Evolutionary conservation across 2,329 filamentous ascomycete genomes (phyloP), one percentile per base, ranked within the genome.

Genomic region (Ophiostoma tasmaniense): DNA sequence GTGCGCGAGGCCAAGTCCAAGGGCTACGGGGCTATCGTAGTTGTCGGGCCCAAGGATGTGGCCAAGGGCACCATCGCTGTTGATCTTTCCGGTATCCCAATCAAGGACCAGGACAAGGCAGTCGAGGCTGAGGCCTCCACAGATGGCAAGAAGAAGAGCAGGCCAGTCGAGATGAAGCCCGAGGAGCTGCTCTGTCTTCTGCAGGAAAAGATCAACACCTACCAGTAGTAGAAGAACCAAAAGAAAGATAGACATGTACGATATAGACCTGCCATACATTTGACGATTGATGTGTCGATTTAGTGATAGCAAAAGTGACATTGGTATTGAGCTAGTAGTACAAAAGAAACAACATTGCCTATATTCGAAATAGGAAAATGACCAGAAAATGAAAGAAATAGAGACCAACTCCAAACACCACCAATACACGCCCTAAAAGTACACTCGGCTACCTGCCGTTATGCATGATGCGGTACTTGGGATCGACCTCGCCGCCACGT

Each of bases 21-120:
- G 77, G 89, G 88, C 55, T 95, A 93, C 76, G 87, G 90, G 67
- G 81, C 91, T 68, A 87, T 95, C 67, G 83, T 92, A 39, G 87
- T 93, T 1, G 81, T 95, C 13, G 93, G 93, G 0, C 81, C 86
- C 37, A 83, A 83, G 69, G 87, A 93, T 73, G 78, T 90, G 2
- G 78, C 81, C n/a, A 81, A 81, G 17, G 81, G 82, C 52, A 84
- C 81, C n/a, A 80, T 93, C 39, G 84, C 75, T 35, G 82, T 81
- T 39, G 81, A 84, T 68, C 74, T 81, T 33, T 67, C 69, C 13
- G 72, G 71, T 25, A 72, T 73, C 6, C 73, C 71, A 6, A 30
- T 13, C 7, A 64, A 64, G 33, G 61, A 37, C 2, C 37, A 64
- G n/a, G 61, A 22, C 7, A 33, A 20, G 20, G 7, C 20, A 8